Evolutionary conservation across 768 basidiomycete species (phyloP), one percentile per base, ranked within the genome.

Genomic region (Leucogyrophana mollusca): DNA sequence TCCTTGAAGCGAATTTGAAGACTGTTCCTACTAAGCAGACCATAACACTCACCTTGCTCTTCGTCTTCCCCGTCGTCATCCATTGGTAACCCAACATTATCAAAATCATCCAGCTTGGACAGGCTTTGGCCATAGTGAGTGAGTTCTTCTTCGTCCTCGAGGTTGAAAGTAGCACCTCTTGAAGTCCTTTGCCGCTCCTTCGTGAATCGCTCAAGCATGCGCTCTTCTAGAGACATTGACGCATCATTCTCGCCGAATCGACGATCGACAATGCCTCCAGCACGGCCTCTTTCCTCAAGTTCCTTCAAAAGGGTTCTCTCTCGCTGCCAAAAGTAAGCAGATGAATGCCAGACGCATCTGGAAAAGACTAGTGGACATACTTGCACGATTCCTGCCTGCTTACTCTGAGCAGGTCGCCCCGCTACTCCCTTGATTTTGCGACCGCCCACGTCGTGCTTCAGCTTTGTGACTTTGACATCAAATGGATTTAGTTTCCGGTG

Each of bases 201-300:
- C 9, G 94, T 97, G 64, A 97, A 98, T 23, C 96, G 86, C 66
- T 95, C 94, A 30, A 97, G 76, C 86, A 97, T 97, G 51, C 93
- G 87, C 54, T 98, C 95, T 64, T 99, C 96, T 24, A 93, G 73
- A n/a, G 89, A 85, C 79, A 98, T 83, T 9, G 83, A 78, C 2
- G 94, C 85, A 51, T 98, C 85, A 60, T 90, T 85, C 78, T 99
- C 96, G 69, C 96, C 96, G 61, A 98, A 97, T 16, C 96, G 86
- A 42, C 91, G 80, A 67, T 99, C 96, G 46, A 94, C 71, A 47
- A 99, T 85, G 4, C 94, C 90, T 4, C 94, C 94, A 9, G 87
- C 83, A 52, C 83, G 87, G 39, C 80, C 83, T 54, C 83, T 86
- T 40, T 87, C 80, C 50, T 91, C 80, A 43, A 83, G 87, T 68